phyloP scores from a whole-genome alignment of 345 rosid genomes.

The Tarenaya hassleriana region DNA sequence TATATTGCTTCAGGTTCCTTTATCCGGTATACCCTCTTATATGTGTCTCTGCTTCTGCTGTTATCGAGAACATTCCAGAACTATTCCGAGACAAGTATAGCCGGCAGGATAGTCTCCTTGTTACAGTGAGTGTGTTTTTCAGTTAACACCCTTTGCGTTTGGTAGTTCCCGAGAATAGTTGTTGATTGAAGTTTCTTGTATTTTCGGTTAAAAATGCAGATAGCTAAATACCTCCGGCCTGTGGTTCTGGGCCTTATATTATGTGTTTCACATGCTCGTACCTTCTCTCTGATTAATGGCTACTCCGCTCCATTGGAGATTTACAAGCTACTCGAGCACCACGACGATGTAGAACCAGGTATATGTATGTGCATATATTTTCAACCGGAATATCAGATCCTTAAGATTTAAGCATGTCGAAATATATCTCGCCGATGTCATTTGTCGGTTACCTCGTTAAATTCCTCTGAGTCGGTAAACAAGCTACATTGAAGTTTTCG shows the following conservation, averaged over 20 bases:
- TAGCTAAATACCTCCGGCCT: conserved; percentile 65
- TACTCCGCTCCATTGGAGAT: conserved; percentile 75
- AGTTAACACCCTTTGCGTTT: conserved; percentile 7
- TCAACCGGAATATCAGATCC: conserved; percentile 2
- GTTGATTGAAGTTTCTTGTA: conserved; percentile 3
- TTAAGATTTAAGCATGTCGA: conserved; percentile 3
- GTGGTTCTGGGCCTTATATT: conserved; percentile 66
- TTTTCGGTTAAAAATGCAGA: conserved; percentile 42
- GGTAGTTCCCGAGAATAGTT: not conserved
- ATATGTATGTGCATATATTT: no score
- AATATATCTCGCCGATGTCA: no score
- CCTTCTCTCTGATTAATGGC: conserved; percentile 81
- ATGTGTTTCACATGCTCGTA: conserved; percentile 81
- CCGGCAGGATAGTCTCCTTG: conserved; percentile 41
- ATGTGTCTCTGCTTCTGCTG: conserved; percentile 92
- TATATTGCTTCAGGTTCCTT: conserved; percentile 60
- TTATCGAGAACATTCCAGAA: conserved; percentile 94
- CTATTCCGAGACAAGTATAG: conserved; percentile 60
- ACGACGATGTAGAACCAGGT: conserved; percentile 77
- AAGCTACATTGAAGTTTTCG: not conserved
- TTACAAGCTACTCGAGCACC: conserved; percentile 86
- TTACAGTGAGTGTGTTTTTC: conserved; percentile 44
- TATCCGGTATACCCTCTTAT: conserved; percentile 92
- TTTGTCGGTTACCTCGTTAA: not conserved
- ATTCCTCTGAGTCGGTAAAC: not conserved